Evolutionary conservation across 257 asterid genomes (phyloP), one percentile per base, ranked within the genome.

Genomic region (Cordia subcordata): DNA sequence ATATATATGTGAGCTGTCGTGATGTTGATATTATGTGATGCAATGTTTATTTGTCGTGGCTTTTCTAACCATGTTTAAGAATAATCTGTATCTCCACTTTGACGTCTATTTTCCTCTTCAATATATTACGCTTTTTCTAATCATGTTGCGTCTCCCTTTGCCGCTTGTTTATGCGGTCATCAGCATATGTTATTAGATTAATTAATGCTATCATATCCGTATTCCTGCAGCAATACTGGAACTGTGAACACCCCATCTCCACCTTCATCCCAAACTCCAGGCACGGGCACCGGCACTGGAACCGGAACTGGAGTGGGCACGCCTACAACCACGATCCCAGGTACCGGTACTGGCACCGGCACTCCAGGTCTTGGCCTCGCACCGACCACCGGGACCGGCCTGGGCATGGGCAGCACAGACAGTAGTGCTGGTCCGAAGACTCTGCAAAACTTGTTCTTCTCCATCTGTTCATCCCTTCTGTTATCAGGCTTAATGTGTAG

Each of bases 361-460:
- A 32, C 62, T 17, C 63, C 74, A 15, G 42, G 47, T 4, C 15
- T 70, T 4, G 79, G 81, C 8, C 77, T 76, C 1, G 90, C 60
- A 11, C 90, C 94, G n/a, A n/a, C n/a, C 5, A 17, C 74, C 0
- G 89, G 81, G 44, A 55, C 66, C 19, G 81, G 85, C 46, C 53
- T 65, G 14, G 21, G 64, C 71, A 49, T 79, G 0, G 76, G 71
- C 50, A 66, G 46, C 40, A 22, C 47, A 42, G 66, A 62, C 37
- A 53, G 61, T 17, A n/a, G 63, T 18, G 45, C 56, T 47, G 44
- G 11, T 23, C 5, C 60, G 8, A 67, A 40, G 62, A 51, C 49
- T 66, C 47, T 33, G 50, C 12, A 8, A 42, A 68, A 17, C 57
- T 57, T 67, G 49, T 16, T 69, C 50, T 46, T 59, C 52, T 51